Base-by-base conservation (phyloP, 805 yeast species). In the Saccharomyces paradoxus region DNA sequence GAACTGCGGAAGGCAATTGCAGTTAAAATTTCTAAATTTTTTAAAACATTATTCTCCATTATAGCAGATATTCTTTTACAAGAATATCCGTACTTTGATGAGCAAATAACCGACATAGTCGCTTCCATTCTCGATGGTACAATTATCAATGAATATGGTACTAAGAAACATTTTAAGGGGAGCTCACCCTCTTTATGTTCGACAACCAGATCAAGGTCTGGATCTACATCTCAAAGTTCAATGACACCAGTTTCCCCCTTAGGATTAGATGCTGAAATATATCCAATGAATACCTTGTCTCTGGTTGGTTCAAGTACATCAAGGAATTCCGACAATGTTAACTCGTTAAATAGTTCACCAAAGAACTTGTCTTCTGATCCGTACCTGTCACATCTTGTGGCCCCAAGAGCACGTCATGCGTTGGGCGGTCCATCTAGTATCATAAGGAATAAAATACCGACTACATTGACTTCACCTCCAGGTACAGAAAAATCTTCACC, bases 31-130 rank as follows among this genome's bases (percentile, higher is more conserved):
- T 62, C 72, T 1, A 67, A 66, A 7, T 62, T 70, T 41, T 61
- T 75, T 46, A 72, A 71, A 59, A 57, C 58, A 7, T 53, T 68
- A n/a, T 62, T 66, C 24, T 58, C 55, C 17, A 60, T 60, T 5
- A 62, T 67, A 46, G 64, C 74, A 2, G 66, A 63, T 49, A 59
- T 63, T 22, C 52, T 65, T 13, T 46, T 68, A 22, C 59, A 59
- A 46, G 63, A 64, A 1, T 57, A 59, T 7, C 60, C 65, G 1
- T 57, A 57, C 31, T 57, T 66, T 24, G 64, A 62, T 37, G 68
- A 61, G 22, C 60, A 60, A 31, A 63, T 66, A 8, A 55, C 68
- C 7, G 59, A 58, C 14, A 56, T 62, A 24, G 62, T 68, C 2
- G 59, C 64, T 8, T 61, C 66, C 0, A 62, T 70, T 44, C 37